A percentile compares a stretch with the other conserved stretches of the same genome.
Conservation (phyloP, 495 filamentous ascomycete species). For the Trichocladium antarcticum region DNA sequence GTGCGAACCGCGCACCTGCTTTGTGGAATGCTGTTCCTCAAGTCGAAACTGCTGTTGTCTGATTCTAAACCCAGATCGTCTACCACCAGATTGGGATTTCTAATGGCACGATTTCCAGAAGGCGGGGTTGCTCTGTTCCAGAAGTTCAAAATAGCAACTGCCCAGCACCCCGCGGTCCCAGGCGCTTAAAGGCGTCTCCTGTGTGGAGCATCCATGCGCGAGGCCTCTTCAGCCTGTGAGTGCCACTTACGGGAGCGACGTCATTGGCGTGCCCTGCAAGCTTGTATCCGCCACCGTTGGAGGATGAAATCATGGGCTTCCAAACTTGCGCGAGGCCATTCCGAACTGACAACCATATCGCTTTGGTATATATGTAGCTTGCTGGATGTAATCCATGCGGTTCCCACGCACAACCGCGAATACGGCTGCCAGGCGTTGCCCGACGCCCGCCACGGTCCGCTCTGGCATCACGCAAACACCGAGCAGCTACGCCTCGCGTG, state of each 20-base stretch:
- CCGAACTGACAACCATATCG: not conserved
- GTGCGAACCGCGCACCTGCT: too few relatives aligned
- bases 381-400: too few relatives aligned
- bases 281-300: slow-evolving; percentile 9
- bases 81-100: not conserved
- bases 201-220: slow-evolving; percentile 26
- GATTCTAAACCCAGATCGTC: not conserved
- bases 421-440: not conserved
- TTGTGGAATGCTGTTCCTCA: too few relatives aligned
- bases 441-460: too few relatives aligned
- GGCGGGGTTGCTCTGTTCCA: slow-evolving; percentile 13
- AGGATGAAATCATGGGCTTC: not conserved
- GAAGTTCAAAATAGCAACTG: slow-evolving; percentile 27
- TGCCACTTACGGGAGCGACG: slow-evolving; percentile 13
- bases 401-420: not conserved
- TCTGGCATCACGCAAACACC: too few relatives aligned
- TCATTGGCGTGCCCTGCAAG: slow-evolving; percentile 21
- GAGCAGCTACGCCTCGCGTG: too few relatives aligned
- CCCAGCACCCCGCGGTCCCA: slow-evolving; percentile 19
- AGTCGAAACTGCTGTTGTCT: too few relatives aligned
- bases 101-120: slow-evolving; percentile 7
- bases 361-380: too few relatives aligned
- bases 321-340: not conserved
- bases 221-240: slow-evolving; percentile 21
- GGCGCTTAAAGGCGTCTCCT: slow-evolving; percentile 27